phyloP scores from a whole-genome alignment of 2,329 filamentous ascomycete species.

The Ophiocordyceps camponoti-saundersi region DNA sequence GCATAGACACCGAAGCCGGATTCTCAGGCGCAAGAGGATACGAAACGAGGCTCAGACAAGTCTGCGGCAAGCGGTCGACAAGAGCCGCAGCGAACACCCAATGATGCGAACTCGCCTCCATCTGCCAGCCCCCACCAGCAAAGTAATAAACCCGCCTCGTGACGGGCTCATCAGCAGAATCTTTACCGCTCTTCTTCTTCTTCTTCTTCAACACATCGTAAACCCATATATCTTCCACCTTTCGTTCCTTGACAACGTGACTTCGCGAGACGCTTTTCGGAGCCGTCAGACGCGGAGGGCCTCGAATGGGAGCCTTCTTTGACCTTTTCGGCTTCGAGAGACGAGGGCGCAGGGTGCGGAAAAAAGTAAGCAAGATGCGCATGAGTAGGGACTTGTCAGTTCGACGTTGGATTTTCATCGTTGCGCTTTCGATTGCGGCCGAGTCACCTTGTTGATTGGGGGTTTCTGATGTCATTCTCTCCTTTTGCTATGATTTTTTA shows the following conservation, averaged over 20 bases:
- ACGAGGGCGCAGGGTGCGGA: background rate
- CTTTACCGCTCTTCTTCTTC: background rate
- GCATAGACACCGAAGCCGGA: constrained; percentile 30
- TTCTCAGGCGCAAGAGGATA: constrained; percentile 35
- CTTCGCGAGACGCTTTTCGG: background rate
- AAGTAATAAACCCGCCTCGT: constrained; percentile 31
- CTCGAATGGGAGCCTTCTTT: no score
- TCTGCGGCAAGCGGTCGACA: constrained; percentile 19
- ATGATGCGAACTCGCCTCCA: constrained; percentile 29
- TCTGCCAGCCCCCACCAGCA: constrained; percentile 37
- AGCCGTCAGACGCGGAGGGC: background rate
- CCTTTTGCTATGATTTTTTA: no score
- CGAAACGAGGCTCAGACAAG: constrained; percentile 28
- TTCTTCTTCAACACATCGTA: constrained; percentile 7
- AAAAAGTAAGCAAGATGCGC: background rate
- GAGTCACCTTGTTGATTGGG: no score
- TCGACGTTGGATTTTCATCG: background rate
- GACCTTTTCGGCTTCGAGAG: background rate
- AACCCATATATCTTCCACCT: constrained; percentile 9
- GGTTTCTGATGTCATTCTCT: no score
- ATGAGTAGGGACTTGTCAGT: background rate
- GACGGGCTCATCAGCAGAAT: background rate
- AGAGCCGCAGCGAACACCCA: constrained; percentile 32
- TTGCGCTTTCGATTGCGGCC: background rate
- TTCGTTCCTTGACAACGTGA: background rate